Base-by-base conservation (phyloP, 2,329 filamentous ascomycete species). In the Tolypocladium ovalisporum region DNA sequence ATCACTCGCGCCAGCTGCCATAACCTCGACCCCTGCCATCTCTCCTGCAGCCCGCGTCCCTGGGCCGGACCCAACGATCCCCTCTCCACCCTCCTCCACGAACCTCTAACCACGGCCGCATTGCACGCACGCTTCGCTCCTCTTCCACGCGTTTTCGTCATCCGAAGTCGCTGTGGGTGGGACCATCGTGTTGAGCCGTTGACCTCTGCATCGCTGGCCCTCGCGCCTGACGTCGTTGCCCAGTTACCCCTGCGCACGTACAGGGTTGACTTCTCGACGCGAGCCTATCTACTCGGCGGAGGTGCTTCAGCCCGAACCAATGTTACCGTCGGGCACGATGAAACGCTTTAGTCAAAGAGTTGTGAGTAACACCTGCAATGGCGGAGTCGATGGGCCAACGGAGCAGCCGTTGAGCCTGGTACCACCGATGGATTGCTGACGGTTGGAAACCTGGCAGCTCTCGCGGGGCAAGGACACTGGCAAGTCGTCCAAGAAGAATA, bases 341-440 rank as follows among this genome's bases (percentile, higher is more conserved):
- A 97, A 96, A 80, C 89, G 90, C 74, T 96, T 97, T 76, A 89
- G 91, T 77, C 90, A 96, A 81, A 90, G 89, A 88, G 91, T 97
- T 51, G 64, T 66, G 47, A 61, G 64, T 65, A 6, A 17, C 57
- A 27, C 36, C 61, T 63, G 61, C 61, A 58, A 54, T 61, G 62
- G 65, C 63, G 64, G 65, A n/a, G 63, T 60, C 58, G 65, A 54
- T 9, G 67, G 67, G 60, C 60, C 58, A 65, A 54, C 24, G 67
- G 67, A 61, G 57, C 60, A 37, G 47, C 60, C 40, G 37, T 27
- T 57, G n/a, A 19, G 56, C 27, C 17, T 52, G 9, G 37, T 39
- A 40, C 27, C 49, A n/a, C 27, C 9, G 12, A n/a, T 17, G 13
- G 35, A 10, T 29, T 29, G 36, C 58, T 62, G 54, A 58, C 51